Evolutionary conservation across 1,284 basidiomycete genomes (phyloP).

Genomic region (Papiliotrema nemorosa): DNA sequence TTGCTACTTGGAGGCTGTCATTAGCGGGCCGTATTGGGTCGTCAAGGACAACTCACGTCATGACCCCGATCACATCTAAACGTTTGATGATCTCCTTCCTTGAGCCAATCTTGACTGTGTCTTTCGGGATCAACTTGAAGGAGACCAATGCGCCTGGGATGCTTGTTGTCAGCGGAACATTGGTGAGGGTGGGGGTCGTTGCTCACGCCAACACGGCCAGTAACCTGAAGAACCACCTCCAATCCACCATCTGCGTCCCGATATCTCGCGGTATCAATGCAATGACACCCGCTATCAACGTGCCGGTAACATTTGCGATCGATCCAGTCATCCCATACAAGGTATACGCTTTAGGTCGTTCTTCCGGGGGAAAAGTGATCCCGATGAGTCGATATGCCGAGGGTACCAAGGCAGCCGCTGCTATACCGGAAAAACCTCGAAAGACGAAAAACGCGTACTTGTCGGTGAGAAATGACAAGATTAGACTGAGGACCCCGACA

Average conservation of each 20-base stretch:
- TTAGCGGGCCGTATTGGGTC: neutral
- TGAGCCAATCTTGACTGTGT: neutral
- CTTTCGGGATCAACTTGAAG: neutral
- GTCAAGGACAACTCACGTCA: neutral
- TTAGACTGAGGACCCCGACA: slow-evolving; percentile 21
- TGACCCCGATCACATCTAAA: neutral
- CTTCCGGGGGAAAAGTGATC: slow-evolving; percentile 30
- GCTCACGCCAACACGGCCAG: slow-evolving; percentile 24
- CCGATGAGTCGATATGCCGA: slow-evolving; percentile 45
- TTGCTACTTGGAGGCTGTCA: slow-evolving; percentile 8
- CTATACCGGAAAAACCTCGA: slow-evolving; percentile 3
- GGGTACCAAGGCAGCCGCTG: slow-evolving; percentile 7
- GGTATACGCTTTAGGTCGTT: slow-evolving; percentile 38
- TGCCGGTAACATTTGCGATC: slow-evolving; percentile 6
- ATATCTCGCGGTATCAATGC: slow-evolving; percentile 26
- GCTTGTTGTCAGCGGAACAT: neutral
- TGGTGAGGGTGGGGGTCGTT: neutral
- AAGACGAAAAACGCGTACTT: slow-evolving; percentile 13
- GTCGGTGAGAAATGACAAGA: slow-evolving; percentile 26
- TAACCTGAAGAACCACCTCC: slow-evolving; percentile 36
- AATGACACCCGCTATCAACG: slow-evolving; percentile 2
- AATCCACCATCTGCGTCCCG: slow-evolving; percentile 24
- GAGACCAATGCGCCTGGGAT: neutral
- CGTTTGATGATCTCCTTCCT: neutral
- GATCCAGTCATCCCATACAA: slow-evolving; percentile 44